These are phyloP conservation scores for Jatropha podagrica DNA, from an alignment of 441 rosid genomes.

Conservation along the genomic window DNA sequence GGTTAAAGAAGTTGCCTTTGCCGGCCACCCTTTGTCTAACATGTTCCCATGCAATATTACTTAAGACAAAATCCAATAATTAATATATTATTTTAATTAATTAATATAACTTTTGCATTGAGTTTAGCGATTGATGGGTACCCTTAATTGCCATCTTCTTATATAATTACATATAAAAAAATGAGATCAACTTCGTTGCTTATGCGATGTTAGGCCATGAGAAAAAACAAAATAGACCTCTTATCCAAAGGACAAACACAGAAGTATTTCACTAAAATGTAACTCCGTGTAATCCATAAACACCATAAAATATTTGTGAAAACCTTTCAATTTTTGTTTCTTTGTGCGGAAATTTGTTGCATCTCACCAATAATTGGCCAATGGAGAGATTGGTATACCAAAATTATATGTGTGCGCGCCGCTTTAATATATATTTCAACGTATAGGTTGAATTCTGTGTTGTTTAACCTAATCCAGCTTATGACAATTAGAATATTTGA, in stretches of 20 bases:
- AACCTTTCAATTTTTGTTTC: constrained; percentile 1
- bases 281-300: constrained; percentile 16
- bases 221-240: constrained; percentile 47
- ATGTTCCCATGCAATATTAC: constrained; percentile 23
- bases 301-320: not conserved
- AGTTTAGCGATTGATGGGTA: constrained; percentile 39
- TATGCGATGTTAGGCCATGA: constrained; percentile 37
- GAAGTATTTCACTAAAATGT: constrained; percentile 17
- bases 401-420: too few species aligned
- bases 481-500: too few species aligned
- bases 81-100: constrained; percentile 6
- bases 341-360: not conserved
- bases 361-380: not conserved
- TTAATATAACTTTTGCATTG: constrained; percentile 15
- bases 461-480: too few species aligned
- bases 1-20: constrained; percentile 52
- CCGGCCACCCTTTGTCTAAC: constrained; percentile 64
- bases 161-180: not conserved
- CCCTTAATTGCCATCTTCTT: constrained; percentile 27
- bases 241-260: constrained; percentile 20
- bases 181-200: constrained; percentile 25
- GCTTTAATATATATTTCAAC: too few species aligned
- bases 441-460: too few species aligned
- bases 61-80: constrained; percentile 32
- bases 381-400: not conserved